phyloP scores from a whole-genome alignment of 2,329 filamentous ascomycete genomes.

The Pyrenochaeta sp. region DNA sequence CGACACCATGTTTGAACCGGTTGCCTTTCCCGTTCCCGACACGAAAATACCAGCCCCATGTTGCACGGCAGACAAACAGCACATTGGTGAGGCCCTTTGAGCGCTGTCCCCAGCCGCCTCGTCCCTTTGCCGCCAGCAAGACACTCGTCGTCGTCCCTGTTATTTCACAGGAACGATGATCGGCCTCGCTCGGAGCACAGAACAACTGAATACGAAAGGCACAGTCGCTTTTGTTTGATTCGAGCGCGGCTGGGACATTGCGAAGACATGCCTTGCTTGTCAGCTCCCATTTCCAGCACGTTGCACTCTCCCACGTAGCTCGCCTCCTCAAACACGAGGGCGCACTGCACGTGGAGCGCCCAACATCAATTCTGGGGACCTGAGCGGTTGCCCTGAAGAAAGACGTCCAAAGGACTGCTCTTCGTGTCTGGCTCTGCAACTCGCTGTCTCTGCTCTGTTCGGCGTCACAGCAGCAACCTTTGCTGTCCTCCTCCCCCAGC shows the following conservation, averaged over 20 bases:
- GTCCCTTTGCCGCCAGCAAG: background rate
- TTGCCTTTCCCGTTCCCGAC: too few relatives aligned
- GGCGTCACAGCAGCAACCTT: background rate
- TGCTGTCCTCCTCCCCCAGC: background rate
- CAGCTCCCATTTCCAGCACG: background rate
- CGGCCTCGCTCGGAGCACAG: background rate
- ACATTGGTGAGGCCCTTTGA: background rate
- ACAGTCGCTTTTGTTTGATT: background rate
- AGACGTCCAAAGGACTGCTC: background rate
- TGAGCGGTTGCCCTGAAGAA: background rate
- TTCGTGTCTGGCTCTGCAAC: background rate
- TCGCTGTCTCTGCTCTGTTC: background rate
- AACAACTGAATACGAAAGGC: background rate
- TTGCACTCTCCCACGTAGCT: background rate
- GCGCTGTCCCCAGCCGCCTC: background rate
- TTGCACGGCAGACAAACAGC: background rate
- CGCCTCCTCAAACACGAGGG: conserved; percentile 7
- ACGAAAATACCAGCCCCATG: background rate
- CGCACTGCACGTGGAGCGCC: conserved; percentile 1
- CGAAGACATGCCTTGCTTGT: background rate
- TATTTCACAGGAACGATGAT: background rate
- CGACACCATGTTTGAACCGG: background rate
- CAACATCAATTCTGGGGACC: background rate
- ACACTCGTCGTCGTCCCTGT: background rate
- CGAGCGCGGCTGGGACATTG: background rate